Evolutionary conservation across 352 stramenopile species (phyloP), one percentile per base, ranked within the genome.

Genomic region (Phytopythium sindhum): DNA sequence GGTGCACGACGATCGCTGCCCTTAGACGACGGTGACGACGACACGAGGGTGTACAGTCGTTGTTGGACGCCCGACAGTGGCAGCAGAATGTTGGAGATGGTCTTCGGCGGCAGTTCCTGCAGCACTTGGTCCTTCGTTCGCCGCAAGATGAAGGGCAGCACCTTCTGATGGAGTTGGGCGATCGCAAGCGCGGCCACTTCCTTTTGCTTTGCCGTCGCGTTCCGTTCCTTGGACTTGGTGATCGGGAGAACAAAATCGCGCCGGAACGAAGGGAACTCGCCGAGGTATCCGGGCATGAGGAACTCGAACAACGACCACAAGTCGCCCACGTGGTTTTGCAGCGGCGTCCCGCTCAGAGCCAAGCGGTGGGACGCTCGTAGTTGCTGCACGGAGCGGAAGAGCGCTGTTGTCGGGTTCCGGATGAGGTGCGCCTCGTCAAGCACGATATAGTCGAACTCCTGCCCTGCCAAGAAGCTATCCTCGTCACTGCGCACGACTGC

Each of bases 401-500:
- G 68, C 53, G 79, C 70, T 6, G 91, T 98, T 48, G 90, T 89
- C 14, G 96, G 95, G 72, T 99, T 99, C 21, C 97, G 95, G 39
- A 99, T 85, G 23, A 99, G 69, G 82, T 99, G 98, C 8, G 95
- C 97, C 87, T 99, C 98, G 57, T 99, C 98, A 31, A 99, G 74
- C 61, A 99, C 87, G 37, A 88, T 88, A 61, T 95, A 98, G 9
- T 74, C 66, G 73, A 91, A 98, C 21, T 74, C 53, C 11, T 70
- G 70, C 23, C 14, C 53, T 4, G 69, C 61, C 19, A 98, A 73
- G 9, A 71, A 64, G 21, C 89, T 74, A 26, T 95, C 84, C 60
- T 81, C 54, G 42, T 98, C 95, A 33, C 63, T 76, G n/a, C 92
- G 83, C 12, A 99, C 69, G 21, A 96, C 80, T 0, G 84, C 72